Conservation (phyloP, 371 early-diverging fungal species). For the Actinomortierella ambigua region DNA sequence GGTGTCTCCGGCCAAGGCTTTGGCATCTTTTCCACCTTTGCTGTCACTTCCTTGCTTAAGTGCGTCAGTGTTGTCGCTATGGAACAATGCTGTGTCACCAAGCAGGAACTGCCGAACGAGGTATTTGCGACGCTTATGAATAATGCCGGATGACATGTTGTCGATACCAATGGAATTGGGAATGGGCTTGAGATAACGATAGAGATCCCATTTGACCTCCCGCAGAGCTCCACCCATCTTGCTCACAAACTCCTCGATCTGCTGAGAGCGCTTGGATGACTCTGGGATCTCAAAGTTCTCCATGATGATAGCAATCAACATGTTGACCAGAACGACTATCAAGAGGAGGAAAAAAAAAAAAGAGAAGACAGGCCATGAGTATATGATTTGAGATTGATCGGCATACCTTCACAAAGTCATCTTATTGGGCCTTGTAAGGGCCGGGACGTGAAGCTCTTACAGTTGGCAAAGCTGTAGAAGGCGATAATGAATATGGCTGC, state of each 20-base stretch:
- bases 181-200: constrained; percentile 56
- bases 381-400: not conserved
- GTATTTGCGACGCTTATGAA: constrained; percentile 51
- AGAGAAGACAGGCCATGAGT: not conserved
- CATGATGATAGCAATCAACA: constrained; percentile 71
- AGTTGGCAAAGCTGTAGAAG: constrained; percentile 70
- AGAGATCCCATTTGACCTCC: constrained; percentile 43
- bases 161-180: constrained; percentile 54
- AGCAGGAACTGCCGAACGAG: constrained; percentile 58
- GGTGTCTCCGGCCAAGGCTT: too few relatives aligned
- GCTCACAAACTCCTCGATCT: constrained; percentile 54
- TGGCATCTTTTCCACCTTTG: too few relatives aligned
- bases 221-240: constrained; percentile 49
- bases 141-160: constrained; percentile 46
- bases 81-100: constrained; percentile 32
- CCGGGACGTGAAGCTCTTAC: too few relatives aligned
- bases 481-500: constrained; percentile 62
- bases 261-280: constrained; percentile 57
- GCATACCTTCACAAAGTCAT: too few relatives aligned
- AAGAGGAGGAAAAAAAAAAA: not conserved
- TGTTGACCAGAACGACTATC: constrained; percentile 62
- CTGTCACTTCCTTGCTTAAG: too few relatives aligned
- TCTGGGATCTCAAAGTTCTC: constrained; percentile 72
- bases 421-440: too few relatives aligned
- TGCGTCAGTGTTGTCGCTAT: constrained; percentile 15